Evolutionary conservation across 164 flowering plant species (phyloP).

Genomic region (Vitis labrusca): DNA sequence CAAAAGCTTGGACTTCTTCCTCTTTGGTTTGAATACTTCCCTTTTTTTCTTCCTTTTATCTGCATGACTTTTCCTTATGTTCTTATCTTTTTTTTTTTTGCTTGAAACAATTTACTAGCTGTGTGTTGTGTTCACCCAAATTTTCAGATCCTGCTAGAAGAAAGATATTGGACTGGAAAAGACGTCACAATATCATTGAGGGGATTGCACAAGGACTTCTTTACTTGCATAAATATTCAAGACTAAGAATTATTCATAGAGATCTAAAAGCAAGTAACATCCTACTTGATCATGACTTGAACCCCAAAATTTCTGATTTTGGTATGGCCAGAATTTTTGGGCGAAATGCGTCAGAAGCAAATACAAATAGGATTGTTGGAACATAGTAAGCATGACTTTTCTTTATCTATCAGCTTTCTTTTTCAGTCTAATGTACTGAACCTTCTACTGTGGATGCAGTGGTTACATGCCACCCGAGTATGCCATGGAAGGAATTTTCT

Average conservation of each 20-base stretch:
- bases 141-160: no score
- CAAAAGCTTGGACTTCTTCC: not conserved
- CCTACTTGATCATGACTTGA: not conserved
- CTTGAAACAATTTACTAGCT: no score
- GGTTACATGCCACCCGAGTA: no score
- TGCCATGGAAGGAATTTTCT: no score
- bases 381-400: not conserved
- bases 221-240: no score
- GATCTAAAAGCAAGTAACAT: not conserved
- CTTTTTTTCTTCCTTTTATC: not conserved
- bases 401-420: not conserved
- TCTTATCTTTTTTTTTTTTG: no score
- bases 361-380: not conserved
- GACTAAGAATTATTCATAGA: no score
- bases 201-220: no score
- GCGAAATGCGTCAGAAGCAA: not conserved
- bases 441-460: no score
- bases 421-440: not conserved
- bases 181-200: no score
- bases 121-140: no score
- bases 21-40: not conserved
- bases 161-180: no score
- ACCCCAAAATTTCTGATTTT: constrained; percentile 4
- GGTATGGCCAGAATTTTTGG: constrained; percentile 1
- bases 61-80: not conserved